Conservation (phyloP, 441 rosid genomes). For the Gossypium lobatum region DNA sequence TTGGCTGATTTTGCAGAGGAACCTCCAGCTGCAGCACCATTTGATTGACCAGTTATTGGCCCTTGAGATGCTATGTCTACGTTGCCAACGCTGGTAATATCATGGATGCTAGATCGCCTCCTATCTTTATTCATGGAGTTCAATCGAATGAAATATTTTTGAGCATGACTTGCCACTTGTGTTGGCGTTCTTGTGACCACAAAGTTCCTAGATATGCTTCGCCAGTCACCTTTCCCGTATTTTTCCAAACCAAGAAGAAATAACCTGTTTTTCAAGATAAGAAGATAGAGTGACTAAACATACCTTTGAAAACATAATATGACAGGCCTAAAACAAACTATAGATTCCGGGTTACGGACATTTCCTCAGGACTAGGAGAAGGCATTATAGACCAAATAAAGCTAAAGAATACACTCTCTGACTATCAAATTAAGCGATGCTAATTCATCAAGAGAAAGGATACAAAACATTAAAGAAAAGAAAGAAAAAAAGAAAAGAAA, state of each 20-base stretch:
- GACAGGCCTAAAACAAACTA: not conserved
- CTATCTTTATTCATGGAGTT: constrained; percentile 93
- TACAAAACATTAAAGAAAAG: not conserved
- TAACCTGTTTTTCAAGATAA: constrained; percentile 44
- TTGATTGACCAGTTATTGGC: constrained; percentile 90
- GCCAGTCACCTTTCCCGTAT: constrained; percentile 98
- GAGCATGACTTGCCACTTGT: constrained; percentile 98
- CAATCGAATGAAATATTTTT: constrained; percentile 81
- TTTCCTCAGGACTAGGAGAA: not conserved
- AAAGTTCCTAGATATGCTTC: constrained; percentile 91
- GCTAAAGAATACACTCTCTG: not conserved
- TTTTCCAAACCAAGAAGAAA: constrained; percentile 95
- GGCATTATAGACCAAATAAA: not conserved
- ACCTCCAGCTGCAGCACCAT: constrained; percentile 43
- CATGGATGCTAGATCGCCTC: constrained; percentile 97
- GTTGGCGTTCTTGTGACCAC: constrained; percentile 97
- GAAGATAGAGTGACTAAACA: constrained; percentile 10
- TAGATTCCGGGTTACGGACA: not conserved
- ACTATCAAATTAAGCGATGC: not conserved
- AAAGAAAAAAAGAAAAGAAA: not conserved
- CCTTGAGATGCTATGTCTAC: constrained; percentile 68
- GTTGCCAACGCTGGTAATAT: constrained; percentile 77
- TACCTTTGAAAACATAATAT: not conserved
- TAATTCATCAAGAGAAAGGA: not conserved
- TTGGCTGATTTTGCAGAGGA: constrained; percentile 53